Evolutionary conservation across 768 basidiomycete genomes (phyloP).

Genomic region (Multifurca ochricompacta): DNA sequence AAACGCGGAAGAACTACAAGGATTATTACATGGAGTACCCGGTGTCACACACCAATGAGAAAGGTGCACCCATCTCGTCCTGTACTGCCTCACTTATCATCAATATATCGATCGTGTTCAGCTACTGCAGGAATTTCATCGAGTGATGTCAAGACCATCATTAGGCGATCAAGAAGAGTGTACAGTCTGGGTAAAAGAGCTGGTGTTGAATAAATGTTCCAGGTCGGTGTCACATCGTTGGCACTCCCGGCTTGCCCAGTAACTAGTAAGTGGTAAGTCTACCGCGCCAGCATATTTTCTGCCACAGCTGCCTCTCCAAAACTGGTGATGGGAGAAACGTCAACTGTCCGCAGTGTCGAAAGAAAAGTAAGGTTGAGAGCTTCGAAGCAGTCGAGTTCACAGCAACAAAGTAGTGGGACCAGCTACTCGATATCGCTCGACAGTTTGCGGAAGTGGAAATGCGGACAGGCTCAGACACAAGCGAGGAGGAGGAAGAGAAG

Average conservation of each 20-base stretch:
- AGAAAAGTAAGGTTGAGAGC: constrained; percentile 26
- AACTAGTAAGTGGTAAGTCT: constrained; percentile 26
- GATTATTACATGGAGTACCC: constrained; percentile 25
- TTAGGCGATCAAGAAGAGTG: constrained; percentile 35
- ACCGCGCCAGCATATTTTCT: constrained; percentile 38
- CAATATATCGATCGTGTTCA: constrained; percentile 16
- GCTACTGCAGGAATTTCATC: constrained; percentile 35
- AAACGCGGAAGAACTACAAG: constrained; percentile 34
- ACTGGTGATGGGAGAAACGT: constrained; percentile 27
- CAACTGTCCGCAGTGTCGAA: constrained; percentile 34
- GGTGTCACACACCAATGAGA: constrained; percentile 35
- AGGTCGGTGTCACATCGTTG: constrained; percentile 25
- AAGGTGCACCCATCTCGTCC: constrained; percentile 28
- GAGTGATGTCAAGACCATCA: constrained; percentile 32
- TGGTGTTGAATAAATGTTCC: constrained; percentile 30
- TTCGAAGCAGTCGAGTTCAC: constrained; percentile 32
- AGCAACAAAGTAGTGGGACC: constrained; percentile 39
- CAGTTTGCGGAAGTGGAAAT: constrained; percentile 34
- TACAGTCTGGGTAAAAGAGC: constrained; percentile 31
- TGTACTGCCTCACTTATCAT: neutral
- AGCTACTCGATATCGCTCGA: constrained; percentile 33
- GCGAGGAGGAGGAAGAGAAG: constrained; percentile 36
- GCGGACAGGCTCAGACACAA: constrained; percentile 31
- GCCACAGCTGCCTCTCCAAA: constrained; percentile 31
- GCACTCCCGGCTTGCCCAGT: neutral